Evolutionary conservation across 1,284 basidiomycete genomes (phyloP).

Genomic region (Cryptococcus hybrid): DNA sequence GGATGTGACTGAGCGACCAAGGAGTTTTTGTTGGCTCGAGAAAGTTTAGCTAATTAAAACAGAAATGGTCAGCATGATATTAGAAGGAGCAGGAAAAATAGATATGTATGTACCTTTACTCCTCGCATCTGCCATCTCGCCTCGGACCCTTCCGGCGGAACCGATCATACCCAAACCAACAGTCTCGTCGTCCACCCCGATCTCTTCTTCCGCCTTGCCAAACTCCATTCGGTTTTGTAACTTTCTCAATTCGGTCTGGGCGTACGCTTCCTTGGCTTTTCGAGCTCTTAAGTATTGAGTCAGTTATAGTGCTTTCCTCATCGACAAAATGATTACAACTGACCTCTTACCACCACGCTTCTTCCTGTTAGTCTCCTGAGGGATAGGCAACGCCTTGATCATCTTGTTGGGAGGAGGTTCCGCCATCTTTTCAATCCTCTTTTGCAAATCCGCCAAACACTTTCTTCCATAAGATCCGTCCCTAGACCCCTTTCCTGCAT

Average conservation of each 20-base stretch:
- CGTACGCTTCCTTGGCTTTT: conserved; percentile 95
- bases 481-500: conserved; percentile 72
- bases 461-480: conserved; percentile 79
- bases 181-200: conserved; percentile 93
- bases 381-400: conserved; percentile 91
- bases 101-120: conserved; percentile 68
- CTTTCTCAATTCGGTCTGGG: conserved; percentile 94
- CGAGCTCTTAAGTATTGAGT: conserved; percentile 68
- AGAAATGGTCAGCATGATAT: conserved; percentile 1
- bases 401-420: conserved; percentile 91
- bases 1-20: conserved; percentile 67
- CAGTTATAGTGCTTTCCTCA: not conserved
- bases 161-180: conserved; percentile 98
- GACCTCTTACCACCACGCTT: conserved; percentile 91
- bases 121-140: conserved; percentile 78
- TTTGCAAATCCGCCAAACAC: conserved; percentile 81
- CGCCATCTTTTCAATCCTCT: conserved; percentile 84
- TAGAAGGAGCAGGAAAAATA: not conserved
- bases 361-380: conserved; percentile 93
- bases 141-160: conserved; percentile 81
- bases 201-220: conserved; percentile 93
- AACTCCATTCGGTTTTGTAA: conserved; percentile 96
- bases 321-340: not conserved
- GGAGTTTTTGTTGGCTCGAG: conserved; percentile 87
- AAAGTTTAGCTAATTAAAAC: conserved; percentile 73